Evolutionary conservation across 495 filamentous ascomycete species (phyloP).

Genomic region (Penicillium argentinense): DNA sequence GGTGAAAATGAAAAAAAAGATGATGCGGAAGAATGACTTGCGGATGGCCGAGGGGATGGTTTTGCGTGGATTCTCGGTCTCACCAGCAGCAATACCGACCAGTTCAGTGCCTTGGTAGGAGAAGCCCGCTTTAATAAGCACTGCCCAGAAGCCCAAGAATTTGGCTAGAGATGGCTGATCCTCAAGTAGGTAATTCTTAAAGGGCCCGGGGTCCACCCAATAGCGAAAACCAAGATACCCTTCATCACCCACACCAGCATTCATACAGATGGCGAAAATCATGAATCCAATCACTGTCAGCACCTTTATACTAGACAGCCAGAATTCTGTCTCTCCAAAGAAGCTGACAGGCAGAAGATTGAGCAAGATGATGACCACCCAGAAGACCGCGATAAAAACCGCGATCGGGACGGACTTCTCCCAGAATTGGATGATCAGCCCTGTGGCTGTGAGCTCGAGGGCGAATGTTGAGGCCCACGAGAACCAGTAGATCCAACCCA

Average conservation of each 20-base stretch:
- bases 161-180: slow-evolving; percentile 54
- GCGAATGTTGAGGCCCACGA: slow-evolving; percentile 57
- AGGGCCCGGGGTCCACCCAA: slow-evolving; percentile 62
- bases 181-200: slow-evolving; percentile 54
- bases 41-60: slow-evolving; percentile 64
- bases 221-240: slow-evolving; percentile 57
- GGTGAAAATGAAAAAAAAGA: slow-evolving; percentile 64
- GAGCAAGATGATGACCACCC: slow-evolving; percentile 58
- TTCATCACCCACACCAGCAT: slow-evolving; percentile 54
- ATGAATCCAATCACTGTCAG: slow-evolving; percentile 57
- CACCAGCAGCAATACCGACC: slow-evolving; percentile 63
- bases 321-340: slow-evolving; percentile 58
- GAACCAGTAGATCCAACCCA: slow-evolving; percentile 69
- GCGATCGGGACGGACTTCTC: slow-evolving; percentile 51
- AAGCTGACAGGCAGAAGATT: slow-evolving; percentile 55
- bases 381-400: slow-evolving; percentile 66
- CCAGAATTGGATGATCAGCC: slow-evolving; percentile 70
- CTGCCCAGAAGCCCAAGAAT: slow-evolving; percentile 37
- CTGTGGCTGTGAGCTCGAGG: slow-evolving; percentile 64
- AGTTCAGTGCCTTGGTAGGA: slow-evolving; percentile 66
- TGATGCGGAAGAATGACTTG: slow-evolving; percentile 65
- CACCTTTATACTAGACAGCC: slow-evolving; percentile 59
- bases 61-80: slow-evolving; percentile 61
- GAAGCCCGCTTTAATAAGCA: slow-evolving; percentile 53
- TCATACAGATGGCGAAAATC: slow-evolving; percentile 57